These are phyloP conservation scores for Sporothrix phasma DNA, from an alignment of 2,329 filamentous ascomycete species.

Conservation along the genomic window DNA sequence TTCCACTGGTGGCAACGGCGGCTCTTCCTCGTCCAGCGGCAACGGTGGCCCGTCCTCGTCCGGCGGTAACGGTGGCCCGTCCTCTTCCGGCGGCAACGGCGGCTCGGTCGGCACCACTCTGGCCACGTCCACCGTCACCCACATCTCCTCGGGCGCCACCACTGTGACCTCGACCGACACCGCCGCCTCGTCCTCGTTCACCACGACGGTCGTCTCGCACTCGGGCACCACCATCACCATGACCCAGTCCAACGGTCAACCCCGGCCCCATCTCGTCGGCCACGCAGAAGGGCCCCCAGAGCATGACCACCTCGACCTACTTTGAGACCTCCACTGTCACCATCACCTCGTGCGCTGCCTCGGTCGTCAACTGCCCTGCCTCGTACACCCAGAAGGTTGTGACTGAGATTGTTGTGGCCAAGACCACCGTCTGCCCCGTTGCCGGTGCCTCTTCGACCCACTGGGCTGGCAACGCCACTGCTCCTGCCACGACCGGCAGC, in stretches of 20 bases:
- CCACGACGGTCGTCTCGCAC: neutral
- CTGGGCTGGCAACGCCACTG: constrained; percentile 2
- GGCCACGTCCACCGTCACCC: constrained; percentile 21
- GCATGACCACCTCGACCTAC: constrained; percentile 22
- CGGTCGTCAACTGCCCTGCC: constrained; percentile 25
- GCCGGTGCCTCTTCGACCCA: constrained; percentile 12
- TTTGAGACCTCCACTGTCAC: constrained; percentile 22
- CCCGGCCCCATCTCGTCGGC: constrained; percentile 4
- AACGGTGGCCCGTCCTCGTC: neutral
- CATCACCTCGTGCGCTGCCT: constrained; percentile 24
- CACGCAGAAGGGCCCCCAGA: constrained; percentile 1
- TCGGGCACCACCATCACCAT: neutral
- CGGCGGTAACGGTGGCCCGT: neutral
- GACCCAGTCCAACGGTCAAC: neutral
- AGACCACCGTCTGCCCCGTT: constrained; percentile 23
- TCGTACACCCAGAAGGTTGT: constrained; percentile 25
- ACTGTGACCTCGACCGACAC: constrained; percentile 4
- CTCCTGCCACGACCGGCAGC: neutral
- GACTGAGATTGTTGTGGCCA: constrained; percentile 21
- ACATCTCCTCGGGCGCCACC: constrained; percentile 20
- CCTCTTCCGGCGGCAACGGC: neutral
- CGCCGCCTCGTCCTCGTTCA: neutral
- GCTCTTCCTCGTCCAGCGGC: constrained; percentile 9
- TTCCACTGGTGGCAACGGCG: neutral
- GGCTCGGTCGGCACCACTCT: constrained; percentile 15